These are phyloP conservation scores for Ceratocystiopsis minuta DNA, from an alignment of 2,329 filamentous ascomycete genomes.

Conservation along the genomic window DNA sequence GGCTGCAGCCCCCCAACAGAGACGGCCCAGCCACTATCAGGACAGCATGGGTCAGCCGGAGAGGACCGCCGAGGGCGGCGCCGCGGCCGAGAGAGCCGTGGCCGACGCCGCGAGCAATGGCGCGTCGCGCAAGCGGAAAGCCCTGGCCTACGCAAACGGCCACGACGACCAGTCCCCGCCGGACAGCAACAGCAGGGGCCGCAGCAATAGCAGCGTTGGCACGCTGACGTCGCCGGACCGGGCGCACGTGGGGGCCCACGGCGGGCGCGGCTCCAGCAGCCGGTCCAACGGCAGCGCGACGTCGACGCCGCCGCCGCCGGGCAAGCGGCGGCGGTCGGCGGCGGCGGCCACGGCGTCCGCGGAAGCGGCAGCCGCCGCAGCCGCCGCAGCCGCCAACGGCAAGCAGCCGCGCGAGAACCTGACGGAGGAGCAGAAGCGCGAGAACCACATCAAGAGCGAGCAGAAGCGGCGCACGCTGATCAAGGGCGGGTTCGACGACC, in stretches of 20 bases:
- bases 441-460: constrained; percentile 75
- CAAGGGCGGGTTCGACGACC: constrained; percentile 64
- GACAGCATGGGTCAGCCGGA: background rate
- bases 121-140: constrained; percentile 4
- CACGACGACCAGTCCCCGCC: background rate
- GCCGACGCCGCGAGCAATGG: no score
- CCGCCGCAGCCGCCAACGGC: background rate
- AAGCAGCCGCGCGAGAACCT: constrained; percentile 51
- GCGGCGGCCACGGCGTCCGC: no score
- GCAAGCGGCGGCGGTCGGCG: background rate
- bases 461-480: constrained; percentile 73
- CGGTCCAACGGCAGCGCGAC: no score
- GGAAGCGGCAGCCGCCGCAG: no score
- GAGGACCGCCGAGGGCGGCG: background rate
- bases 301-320: background rate
- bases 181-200: no score
- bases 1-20: background rate
- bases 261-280: no score
- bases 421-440: constrained; percentile 62
- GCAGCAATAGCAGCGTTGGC: no score
- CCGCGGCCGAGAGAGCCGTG: background rate
- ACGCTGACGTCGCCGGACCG: no score
- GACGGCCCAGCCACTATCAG: no score
- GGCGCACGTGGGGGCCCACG: no score
- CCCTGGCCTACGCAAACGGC: background rate